Evolutionary conservation across 148 eudicot species (phyloP), one percentile per base, ranked within the genome.

Genomic region (Vaccinium corymbosum): DNA sequence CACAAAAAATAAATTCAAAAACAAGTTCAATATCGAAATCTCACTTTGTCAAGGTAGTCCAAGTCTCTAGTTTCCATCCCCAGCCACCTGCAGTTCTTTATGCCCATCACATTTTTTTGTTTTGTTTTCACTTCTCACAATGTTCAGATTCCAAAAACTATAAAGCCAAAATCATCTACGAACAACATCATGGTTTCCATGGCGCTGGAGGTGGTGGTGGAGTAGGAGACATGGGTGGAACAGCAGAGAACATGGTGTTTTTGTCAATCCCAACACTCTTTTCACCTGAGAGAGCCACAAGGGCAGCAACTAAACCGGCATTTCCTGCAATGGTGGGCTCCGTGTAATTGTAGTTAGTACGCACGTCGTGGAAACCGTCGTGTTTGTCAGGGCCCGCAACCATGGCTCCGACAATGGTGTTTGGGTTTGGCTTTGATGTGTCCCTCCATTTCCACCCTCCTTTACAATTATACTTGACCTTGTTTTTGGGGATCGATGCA

Each of bases 381-480:
- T 82, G 94, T 72, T 76, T 91, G 89, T 95, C 98, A 6, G 98
- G 98, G 11, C 98, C 98, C 2, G 98, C 97, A 82, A 93, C 98
- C 98, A 95, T 94, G 78, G 98, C 98, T 82, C 98, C 98, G 0
- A 90, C 82, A 51, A 95, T 13, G 12, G 90, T 91, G 85, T 94
- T 92, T 10, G 98, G 97, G 84, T 95, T 94, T 20, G 94, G 88
- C 85, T 94, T 95, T 66, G 86, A 85, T 35, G 89, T 78, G 83
- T 95, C 98, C 85, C 98, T 93, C 95, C 94, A 95, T 61, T 92
- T 94, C 94, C 95, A 95, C 27, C 98, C 97, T 66, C 98, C 98
- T 86, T 94, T 94, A 88, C 98, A 95, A 89, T 88, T 92, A 66
- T 94, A 94, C 89, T 88, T 95, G 83, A 94, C 80, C 88, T 93